Conservation (phyloP, 1,139 yeast genomes). For the Diutina siamensis region DNA sequence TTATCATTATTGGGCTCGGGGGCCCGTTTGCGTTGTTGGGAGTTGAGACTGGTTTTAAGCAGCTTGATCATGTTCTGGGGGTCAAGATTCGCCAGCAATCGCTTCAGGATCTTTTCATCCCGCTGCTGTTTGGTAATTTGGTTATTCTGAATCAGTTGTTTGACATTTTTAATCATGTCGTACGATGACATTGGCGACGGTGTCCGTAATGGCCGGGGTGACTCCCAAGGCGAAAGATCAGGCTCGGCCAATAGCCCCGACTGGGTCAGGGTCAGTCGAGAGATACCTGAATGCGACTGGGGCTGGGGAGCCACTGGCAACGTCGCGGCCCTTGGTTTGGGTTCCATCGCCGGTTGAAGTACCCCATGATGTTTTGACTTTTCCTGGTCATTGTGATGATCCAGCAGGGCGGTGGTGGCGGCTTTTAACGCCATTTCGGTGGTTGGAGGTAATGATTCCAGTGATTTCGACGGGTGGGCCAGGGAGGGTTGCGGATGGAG, state of each 20-base stretch:
- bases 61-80: constrained; percentile 14
- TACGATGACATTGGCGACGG: constrained; percentile 7
- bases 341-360: neutral
- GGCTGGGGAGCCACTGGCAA: neutral
- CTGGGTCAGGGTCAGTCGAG: neutral
- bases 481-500: too few relatives aligned
- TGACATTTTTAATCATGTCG: constrained; percentile 11
- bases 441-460: neutral
- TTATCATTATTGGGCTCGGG: constrained; percentile 3
- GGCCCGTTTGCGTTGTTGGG: constrained; percentile 10
- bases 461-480: neutral
- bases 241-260: neutral
- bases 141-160: constrained; percentile 10
- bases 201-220: neutral
- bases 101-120: neutral
- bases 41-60: constrained; percentile 12
- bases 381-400: neutral
- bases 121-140: constrained; percentile 8
- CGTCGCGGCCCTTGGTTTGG: neutral
- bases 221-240: neutral
- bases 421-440: neutral
- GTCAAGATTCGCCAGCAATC: neutral
- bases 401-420: neutral
- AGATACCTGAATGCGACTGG: neutral
- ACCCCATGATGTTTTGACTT: too few relatives aligned